phyloP scores from a whole-genome alignment of 495 filamentous ascomycete species.

The Aspergillus wentii region DNA sequence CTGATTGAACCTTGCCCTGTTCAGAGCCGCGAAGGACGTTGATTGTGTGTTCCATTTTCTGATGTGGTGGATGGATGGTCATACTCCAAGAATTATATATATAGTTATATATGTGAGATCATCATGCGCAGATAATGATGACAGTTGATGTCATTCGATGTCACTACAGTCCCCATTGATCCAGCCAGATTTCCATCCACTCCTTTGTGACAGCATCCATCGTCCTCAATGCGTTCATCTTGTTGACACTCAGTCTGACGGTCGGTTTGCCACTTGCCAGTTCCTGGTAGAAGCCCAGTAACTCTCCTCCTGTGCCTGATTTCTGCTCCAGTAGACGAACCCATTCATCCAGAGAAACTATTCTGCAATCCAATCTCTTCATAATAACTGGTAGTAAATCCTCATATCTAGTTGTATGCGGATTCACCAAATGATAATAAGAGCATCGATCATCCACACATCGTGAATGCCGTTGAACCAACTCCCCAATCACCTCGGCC shows the following conservation, averaged over 20 bases:
- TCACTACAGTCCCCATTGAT: conserved; percentile 33
- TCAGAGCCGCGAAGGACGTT: conserved; percentile 50
- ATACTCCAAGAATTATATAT: too few relatives aligned
- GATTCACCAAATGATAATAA: conserved; percentile 7
- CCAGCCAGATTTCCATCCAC: conserved; percentile 46
- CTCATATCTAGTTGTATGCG: neutral
- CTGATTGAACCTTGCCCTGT: conserved; percentile 35
- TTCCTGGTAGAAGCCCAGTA: conserved; percentile 7
- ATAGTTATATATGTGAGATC: too few relatives aligned
- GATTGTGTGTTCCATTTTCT: conserved; percentile 17
- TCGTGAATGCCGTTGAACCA: conserved; percentile 1
- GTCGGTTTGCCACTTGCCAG: conserved; percentile 5
- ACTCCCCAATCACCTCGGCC: conserved; percentile 25
- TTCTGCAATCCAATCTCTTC: neutral
- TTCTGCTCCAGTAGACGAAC: neutral
- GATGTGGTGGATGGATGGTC: too few relatives aligned
- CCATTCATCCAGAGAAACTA: conserved; percentile 4
- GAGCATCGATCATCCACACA: neutral
- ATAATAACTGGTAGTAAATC: neutral
- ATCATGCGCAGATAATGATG: neutral
- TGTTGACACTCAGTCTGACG: too few relatives aligned
- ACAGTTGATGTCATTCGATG: too few relatives aligned
- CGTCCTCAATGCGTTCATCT: too few relatives aligned
- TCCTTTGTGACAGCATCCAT: conserved; percentile 30
- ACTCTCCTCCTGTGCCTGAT: neutral